phyloP scores from a whole-genome alignment of 768 basidiomycete species.

The Suillus subaureus region DNA sequence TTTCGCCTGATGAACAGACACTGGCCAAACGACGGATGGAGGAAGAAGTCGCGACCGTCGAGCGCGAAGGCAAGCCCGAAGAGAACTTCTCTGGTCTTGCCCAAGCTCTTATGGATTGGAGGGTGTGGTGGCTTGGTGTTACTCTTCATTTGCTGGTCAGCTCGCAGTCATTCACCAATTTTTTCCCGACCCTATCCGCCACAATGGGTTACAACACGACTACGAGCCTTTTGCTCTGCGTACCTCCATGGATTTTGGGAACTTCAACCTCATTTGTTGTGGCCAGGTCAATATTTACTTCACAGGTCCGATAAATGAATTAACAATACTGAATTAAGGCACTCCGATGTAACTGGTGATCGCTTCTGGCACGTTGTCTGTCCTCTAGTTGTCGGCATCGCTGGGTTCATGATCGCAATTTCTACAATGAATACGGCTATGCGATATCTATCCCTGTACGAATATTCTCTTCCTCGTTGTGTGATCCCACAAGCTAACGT shows the following conservation, averaged over 20 bases:
- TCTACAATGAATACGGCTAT: slow-evolving; percentile 62
- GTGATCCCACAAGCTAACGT: neutral
- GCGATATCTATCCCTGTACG: slow-evolving; percentile 66
- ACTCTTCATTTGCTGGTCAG: slow-evolving; percentile 56
- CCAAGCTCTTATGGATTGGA: slow-evolving; percentile 70
- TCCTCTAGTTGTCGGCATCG: slow-evolving; percentile 56
- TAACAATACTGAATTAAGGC: slow-evolving; percentile 37
- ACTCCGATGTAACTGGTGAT: slow-evolving; percentile 72
- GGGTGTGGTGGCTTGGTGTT: slow-evolving; percentile 77
- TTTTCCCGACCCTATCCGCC: slow-evolving; percentile 73
- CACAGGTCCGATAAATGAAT: neutral
- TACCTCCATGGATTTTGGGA: slow-evolving; percentile 71
- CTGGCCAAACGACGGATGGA: slow-evolving; percentile 59
- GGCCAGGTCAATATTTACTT: slow-evolving; percentile 40
- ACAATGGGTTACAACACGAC: slow-evolving; percentile 70
- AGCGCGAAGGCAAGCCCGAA: slow-evolving; percentile 40
- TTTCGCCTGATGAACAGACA: slow-evolving; percentile 54
- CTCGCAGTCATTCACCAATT: slow-evolving; percentile 72
- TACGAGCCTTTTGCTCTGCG: slow-evolving; percentile 69
- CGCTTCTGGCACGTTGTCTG: slow-evolving; percentile 69
- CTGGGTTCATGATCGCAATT: slow-evolving; percentile 67
- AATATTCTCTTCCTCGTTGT: slow-evolving; percentile 3
- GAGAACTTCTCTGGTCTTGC: slow-evolving; percentile 46
- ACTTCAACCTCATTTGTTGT: slow-evolving; percentile 56
- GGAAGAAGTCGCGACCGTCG: slow-evolving; percentile 60